A percentile compares a stretch with the other conserved stretches of the same genome.
Conservation (phyloP, 2,329 filamentous ascomycete species). For the Talaromyces sp. region DNA sequence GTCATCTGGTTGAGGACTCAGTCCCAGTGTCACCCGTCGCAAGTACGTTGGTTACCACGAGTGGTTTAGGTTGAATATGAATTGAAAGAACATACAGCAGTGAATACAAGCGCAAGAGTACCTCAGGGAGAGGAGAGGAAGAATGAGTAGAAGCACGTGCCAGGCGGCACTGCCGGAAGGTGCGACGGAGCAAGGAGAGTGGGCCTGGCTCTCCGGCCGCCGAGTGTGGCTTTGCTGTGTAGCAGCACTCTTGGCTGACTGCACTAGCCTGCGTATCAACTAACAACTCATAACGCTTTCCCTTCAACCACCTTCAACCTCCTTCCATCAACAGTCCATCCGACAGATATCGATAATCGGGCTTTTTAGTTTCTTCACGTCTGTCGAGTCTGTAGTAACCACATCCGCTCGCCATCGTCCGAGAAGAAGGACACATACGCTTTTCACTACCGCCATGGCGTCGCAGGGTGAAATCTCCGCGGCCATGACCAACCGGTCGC, state of each 20-base stretch:
- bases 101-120: too few relatives aligned
- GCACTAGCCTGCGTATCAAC: not conserved
- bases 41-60: not conserved
- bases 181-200: not conserved
- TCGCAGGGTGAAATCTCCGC: slow-evolving; percentile 36
- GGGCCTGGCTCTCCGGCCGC: not conserved
- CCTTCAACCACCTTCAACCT: not conserved
- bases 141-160: not conserved
- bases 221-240: slow-evolving; percentile 15
- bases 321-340: slow-evolving; percentile 4
- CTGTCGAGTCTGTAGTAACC: not conserved
- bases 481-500: slow-evolving; percentile 73
- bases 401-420: not conserved
- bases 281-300: not conserved
- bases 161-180: not conserved
- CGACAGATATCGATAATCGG: not conserved
- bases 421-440: not conserved
- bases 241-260: not conserved
- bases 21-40: not conserved
- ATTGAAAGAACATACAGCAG: not conserved
- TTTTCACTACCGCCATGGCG: slow-evolving; percentile 28
- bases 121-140: not conserved
- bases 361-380: not conserved
- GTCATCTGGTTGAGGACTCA: not conserved
- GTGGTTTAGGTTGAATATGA: not conserved